Percentiles rank a stretch among this genome's conserved stretches.
Conservation (phyloP, 495 filamentous ascomycete genomes). For the Penicillium diatomitis region DNA sequence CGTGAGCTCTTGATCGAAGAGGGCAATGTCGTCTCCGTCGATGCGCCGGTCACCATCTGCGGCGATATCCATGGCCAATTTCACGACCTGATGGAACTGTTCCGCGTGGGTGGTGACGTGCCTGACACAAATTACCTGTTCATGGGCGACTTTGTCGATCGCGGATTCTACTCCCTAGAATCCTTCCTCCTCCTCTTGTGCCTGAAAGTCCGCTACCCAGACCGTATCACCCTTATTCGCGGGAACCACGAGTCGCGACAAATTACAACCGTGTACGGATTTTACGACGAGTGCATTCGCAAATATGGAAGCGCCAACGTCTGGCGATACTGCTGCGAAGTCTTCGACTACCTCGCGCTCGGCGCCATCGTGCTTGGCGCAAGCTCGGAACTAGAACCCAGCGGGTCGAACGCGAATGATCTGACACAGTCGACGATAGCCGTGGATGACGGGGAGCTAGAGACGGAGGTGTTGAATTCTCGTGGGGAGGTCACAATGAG, state of each 20-base stretch:
- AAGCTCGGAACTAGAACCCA: constrained; percentile 57
- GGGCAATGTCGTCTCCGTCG: constrained; percentile 92
- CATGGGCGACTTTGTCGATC: constrained; percentile 98
- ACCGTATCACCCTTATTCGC: constrained; percentile 93
- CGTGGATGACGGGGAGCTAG: constrained; percentile 58
- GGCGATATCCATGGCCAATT: constrained; percentile 99
- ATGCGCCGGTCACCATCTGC: constrained; percentile 97
- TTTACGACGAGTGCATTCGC: constrained; percentile 95
- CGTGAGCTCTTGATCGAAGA: constrained; percentile 95
- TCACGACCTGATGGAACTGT: constrained; percentile 97
- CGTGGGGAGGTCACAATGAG: constrained; percentile 67
- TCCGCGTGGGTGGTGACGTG: constrained; percentile 88
- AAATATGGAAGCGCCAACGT: constrained; percentile 98
- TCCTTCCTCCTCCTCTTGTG: constrained; percentile 90
- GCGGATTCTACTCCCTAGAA: constrained; percentile 96
- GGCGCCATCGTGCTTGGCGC: constrained; percentile 91
- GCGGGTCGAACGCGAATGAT: constrained; percentile 32
- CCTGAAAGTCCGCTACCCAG: constrained; percentile 94
- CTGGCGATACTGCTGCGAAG: constrained; percentile 97
- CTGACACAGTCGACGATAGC: constrained; percentile 37
- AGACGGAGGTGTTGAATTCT: constrained; percentile 85
- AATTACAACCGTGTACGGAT: constrained; percentile 96
- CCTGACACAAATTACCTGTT: constrained; percentile 98
- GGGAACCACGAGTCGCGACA: constrained; percentile 97
- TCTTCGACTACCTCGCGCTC: constrained; percentile 95